phyloP scores from a whole-genome alignment of 2,329 filamentous ascomycete species.

The Aspergillus texensis region DNA sequence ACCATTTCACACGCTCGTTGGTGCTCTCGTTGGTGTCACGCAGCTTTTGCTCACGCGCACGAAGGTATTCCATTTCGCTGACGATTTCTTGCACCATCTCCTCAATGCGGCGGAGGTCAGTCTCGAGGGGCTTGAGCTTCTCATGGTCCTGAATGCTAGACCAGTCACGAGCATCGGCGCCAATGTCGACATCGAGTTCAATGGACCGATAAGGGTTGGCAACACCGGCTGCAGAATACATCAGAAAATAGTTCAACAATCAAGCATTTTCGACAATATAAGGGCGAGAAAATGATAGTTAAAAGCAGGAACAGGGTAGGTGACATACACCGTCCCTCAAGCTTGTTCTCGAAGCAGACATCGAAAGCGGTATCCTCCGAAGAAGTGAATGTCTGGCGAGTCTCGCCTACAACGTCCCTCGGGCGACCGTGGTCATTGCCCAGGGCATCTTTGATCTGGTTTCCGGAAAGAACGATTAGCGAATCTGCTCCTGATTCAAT shows the following conservation, averaged over 20 bases:
- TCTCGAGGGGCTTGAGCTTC: conserved; percentile 97
- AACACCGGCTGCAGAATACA: conserved; percentile 33
- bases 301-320: background rate
- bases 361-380: conserved; percentile 91
- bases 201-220: conserved; percentile 67
- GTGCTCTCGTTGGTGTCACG: conserved; percentile 99
- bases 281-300: background rate
- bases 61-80: conserved; percentile 93
- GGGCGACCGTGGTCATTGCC: conserved; percentile 95
- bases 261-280: background rate
- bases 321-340: conserved; percentile 66
- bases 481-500: background rate
- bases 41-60: conserved; percentile 86
- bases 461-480: conserved; percentile 13
- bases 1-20: conserved; percentile 98
- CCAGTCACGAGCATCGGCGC: conserved; percentile 98
- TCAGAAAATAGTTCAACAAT: background rate
- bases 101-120: conserved; percentile 88
- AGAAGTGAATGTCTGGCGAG: conserved; percentile 90
- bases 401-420: conserved; percentile 88
- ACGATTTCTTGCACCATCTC: conserved; percentile 89
- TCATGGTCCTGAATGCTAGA: conserved; percentile 92
- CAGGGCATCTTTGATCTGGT: conserved; percentile 87
- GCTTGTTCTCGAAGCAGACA: conserved; percentile 90
- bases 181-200: conserved; percentile 94